Base-by-base conservation (phyloP, 2,329 filamentous ascomycete genomes). In the Aspergillus tanneri region DNA sequence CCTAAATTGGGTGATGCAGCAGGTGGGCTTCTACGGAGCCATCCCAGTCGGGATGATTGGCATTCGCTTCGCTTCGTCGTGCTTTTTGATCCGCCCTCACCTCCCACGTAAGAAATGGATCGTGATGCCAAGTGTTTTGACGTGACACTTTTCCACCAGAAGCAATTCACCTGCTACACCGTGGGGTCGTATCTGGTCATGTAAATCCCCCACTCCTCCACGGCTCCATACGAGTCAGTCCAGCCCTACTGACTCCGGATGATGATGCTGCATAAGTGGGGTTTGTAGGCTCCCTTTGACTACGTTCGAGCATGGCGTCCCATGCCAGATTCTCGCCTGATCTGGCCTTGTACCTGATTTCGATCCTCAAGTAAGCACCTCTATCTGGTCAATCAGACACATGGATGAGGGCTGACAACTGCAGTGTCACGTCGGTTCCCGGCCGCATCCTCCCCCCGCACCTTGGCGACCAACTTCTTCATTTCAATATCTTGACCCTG, bases 101-200 rank as follows among this genome's bases (percentile, higher is more conserved):
- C 47, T 67, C 21, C 63, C 63, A 10, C 54, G 55, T 7, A 67
- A 61, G 46, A 44, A 56, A 9, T 67, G 65, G 63, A 47, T 35
- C 30, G 52, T 1, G 47, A 65, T 10, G 24, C 51, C 1, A 55
- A 42, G 21, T 67, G 64, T 63, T 54, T 66, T 27, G 57, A 66
- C 37, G 22, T 61, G 22, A 49, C 35, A 1, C 46, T 63, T 14
- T 60, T 67, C 46, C 60, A 51, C 32, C 34, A 65, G 2, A 56
- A 47, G 25, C 46, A 49, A 6, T 67, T 66, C 48, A 52, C 49
- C 0, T 40, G 60, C 6, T 65, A 64, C 37, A 46, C 52, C 3
- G n/a, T 59, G 5, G 63, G 63, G 3, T 52, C 61, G 18, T 66
- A 55, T 28, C 44, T 64, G 11, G 49, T 50, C 5, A 60, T 61